Base-by-base conservation (phyloP, 768 basidiomycete genomes). In the Pholiota microspora region DNA sequence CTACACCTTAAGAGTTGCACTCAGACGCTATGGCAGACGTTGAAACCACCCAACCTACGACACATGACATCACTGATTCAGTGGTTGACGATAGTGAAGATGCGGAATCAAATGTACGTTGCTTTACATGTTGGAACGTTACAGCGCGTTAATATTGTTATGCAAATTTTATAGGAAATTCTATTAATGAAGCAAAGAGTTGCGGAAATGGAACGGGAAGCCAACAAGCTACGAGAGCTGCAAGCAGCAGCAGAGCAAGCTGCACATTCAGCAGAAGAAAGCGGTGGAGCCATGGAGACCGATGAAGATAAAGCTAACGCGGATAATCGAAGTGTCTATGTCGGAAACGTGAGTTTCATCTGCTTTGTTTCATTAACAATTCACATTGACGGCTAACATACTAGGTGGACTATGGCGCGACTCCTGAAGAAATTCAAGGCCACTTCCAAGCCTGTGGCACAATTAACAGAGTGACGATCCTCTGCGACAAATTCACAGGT, bases 401-500 rank as follows among this genome's bases (percentile, higher is more conserved):
- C 51, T 57, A 99, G 97, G 97, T 99, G 54, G 97, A 99, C 76
- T 99, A 98, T 69, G 81, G 86, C 50, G 89, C 96, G 9, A 97
- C 97, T 13, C 97, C 97, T 15, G 97, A 98, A 72, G 97, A 99
- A 69, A 94, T 99, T 47, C 97, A 98, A 75, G 85, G 80, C 15
- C 96, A 98, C 70, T 99, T 99, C 75, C 91, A 94, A 69, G 88
- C 95, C 13, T 98, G 95, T 67, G 97, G 97, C 5, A 93, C 91
- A 13, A 99, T 99, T 72, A 99, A 99, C 75, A 85, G 97, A 63
- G 94, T 99, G 38, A 99, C 97, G 0, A 99, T 99, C 66, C 85
- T 99, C 25, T 98, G 96, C 71, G 97, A 99, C 82, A 98, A 98
- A 76, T 98, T 96, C 72, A 98, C 96, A 21, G 97, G 97, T 45